Evolutionary conservation across 2,329 filamentous ascomycete species (phyloP).

Genomic region (Talaromyces sp.): DNA sequence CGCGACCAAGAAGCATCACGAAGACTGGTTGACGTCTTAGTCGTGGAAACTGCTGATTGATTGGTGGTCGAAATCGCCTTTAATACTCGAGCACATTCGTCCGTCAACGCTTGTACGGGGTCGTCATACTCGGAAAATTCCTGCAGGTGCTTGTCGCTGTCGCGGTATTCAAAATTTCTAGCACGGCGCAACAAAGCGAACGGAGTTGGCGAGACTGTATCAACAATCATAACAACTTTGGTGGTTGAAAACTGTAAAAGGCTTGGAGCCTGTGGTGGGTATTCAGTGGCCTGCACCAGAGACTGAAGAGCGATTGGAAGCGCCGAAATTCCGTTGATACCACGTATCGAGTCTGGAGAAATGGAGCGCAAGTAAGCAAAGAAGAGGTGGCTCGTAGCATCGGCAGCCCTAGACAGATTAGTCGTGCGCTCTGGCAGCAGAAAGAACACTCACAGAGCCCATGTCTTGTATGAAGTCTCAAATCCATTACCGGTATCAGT

Average conservation of each 20-base stretch:
- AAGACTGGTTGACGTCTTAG: slow-evolving; percentile 68
- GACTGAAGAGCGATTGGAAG: slow-evolving; percentile 89
- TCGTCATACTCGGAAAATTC: slow-evolving; percentile 87
- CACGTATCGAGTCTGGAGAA: slow-evolving; percentile 69
- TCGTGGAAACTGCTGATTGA: slow-evolving; percentile 71
- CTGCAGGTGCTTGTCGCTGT: slow-evolving; percentile 79
- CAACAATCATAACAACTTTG: slow-evolving; percentile 94
- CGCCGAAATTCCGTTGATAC: slow-evolving; percentile 73
- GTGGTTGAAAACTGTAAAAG: slow-evolving; percentile 77
- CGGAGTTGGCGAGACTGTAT: slow-evolving; percentile 88
- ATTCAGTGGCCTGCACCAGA: slow-evolving; percentile 86
- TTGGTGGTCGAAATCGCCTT: slow-evolving; percentile 85
- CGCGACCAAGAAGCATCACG: slow-evolving; percentile 92
- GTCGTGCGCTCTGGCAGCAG: slow-evolving; percentile 20
- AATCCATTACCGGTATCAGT: slow-evolving; percentile 84
- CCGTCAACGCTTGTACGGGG: slow-evolving; percentile 79
- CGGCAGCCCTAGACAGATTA: slow-evolving; percentile 65
- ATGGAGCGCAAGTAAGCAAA: slow-evolving; percentile 93
- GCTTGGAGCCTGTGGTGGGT: slow-evolving; percentile 75
- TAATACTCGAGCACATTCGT: slow-evolving; percentile 89
- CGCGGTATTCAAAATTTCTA: slow-evolving; percentile 92
- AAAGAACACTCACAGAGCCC: slow-evolving; percentile 64
- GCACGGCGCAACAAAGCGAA: slow-evolving; percentile 86
- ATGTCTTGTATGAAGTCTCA: slow-evolving; percentile 87
- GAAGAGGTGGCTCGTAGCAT: slow-evolving; percentile 95